Evolutionary conservation across 2,329 filamentous ascomycete genomes (phyloP).

Genomic region (Lecanicillium sp.): DNA sequence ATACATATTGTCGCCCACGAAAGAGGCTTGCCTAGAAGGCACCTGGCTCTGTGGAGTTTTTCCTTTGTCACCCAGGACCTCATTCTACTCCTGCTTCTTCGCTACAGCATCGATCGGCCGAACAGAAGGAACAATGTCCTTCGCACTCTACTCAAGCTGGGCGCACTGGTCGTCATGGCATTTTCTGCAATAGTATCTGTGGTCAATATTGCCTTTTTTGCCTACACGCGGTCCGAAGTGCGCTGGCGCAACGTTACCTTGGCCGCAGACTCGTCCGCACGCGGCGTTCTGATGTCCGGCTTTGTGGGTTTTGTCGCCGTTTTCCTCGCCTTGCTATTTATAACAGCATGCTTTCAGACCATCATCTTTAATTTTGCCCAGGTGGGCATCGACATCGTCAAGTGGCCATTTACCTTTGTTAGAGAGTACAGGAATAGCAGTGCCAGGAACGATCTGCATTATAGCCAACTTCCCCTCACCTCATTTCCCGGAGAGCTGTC

Average conservation of each 20-base stretch:
- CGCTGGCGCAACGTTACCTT: conserved; percentile 20
- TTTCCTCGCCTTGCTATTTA: conserved; percentile 1
- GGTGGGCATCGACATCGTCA: not conserved
- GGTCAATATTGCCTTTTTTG: conserved; percentile 22
- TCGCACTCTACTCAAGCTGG: not conserved
- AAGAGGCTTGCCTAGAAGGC: too few species aligned
- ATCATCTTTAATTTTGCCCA: conserved; percentile 9
- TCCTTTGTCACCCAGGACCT: not conserved
- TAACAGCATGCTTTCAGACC: too few species aligned
- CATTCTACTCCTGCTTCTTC: not conserved
- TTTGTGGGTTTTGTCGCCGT: conserved; percentile 14
- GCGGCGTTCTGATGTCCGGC: conserved; percentile 17
- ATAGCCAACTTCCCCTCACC: not conserved
- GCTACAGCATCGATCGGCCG: not conserved
- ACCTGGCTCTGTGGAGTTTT: not conserved
- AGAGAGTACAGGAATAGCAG: not conserved
- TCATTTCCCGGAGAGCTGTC: not conserved
- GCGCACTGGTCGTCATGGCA: not conserved
- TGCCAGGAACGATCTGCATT: not conserved
- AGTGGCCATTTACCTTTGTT: not conserved
- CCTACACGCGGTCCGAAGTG: conserved; percentile 19
- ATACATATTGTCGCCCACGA: not conserved
- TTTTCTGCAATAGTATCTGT: conserved; percentile 1
- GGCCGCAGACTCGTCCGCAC: conserved; percentile 16
- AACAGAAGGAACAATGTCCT: not conserved